Evolutionary conservation across 225 moss, liverwort and hornwort species (phyloP).

Genomic region (Pseudisothecium myosuroides): DNA sequence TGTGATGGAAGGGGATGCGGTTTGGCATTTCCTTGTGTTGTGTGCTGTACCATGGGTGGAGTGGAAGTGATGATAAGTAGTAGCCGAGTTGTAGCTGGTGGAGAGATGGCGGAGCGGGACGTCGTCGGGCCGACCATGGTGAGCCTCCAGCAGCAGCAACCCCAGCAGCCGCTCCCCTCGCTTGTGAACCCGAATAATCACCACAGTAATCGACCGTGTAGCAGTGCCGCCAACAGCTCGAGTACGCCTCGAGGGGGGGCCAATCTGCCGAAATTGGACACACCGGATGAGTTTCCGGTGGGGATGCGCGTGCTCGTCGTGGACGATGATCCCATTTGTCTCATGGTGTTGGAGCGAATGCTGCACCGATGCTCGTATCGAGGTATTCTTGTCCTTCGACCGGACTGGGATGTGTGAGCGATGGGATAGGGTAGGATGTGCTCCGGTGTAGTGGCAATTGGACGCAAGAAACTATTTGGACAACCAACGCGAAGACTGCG

Average conservation of each 20-base stretch:
- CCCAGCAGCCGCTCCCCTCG: background rate
- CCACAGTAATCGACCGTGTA: slow-evolving; percentile 14
- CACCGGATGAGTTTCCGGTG: slow-evolving; percentile 40
- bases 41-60: slow-evolving; percentile 15
- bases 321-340: slow-evolving; percentile 55
- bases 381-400: slow-evolving; percentile 15
- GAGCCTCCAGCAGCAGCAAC: slow-evolving; percentile 21
- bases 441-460: background rate
- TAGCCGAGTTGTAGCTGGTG: background rate
- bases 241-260: background rate
- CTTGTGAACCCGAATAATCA: background rate
- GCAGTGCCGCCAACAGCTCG: slow-evolving; percentile 27
- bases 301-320: slow-evolving; percentile 69
- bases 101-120: slow-evolving; percentile 23
- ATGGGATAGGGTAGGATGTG: background rate
- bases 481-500: background rate
- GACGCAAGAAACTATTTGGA: background rate
- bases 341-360: slow-evolving; percentile 45
- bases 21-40: background rate
- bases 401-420: background rate
- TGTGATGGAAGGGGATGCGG: slow-evolving; percentile 23
- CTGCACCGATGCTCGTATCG: slow-evolving; percentile 38
- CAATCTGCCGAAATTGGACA: slow-evolving; percentile 23
- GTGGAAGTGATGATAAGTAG: slow-evolving; percentile 12
- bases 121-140: slow-evolving; percentile 14